Base-by-base conservation (phyloP, 2,329 filamentous ascomycete genomes). In the Thelonectria discophora region DNA sequence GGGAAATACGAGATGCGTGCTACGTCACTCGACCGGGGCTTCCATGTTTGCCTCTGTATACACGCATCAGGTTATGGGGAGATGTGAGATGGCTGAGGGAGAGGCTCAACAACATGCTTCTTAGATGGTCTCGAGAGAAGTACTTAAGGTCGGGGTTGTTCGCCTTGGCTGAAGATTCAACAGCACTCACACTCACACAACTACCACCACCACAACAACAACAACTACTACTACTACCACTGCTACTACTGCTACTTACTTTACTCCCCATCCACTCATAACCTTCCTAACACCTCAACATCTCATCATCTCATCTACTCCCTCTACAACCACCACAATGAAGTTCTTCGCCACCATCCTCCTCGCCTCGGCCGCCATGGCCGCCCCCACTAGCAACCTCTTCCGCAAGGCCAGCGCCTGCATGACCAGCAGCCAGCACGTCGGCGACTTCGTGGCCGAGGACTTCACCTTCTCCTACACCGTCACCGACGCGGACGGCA, bases 381-480 rank as follows among this genome's bases (percentile, higher is more conserved):
- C 73, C 46, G 65, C 67, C 18, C 73, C 73, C 27, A 60, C 63
- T 50, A 9, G 39, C 48, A 59, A 63, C 34, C 60, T 56, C 49
- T 20, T 57, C 58, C 63, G 55, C 39, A 54, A 65, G 45, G 49
- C 47, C 34, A 51, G 62, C 40, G 62, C 63, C 21, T 76, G 73
- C 58, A 71, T 73, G 55, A 32, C 58, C 17, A 66, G 66, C 61
- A 59, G 64, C 55, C 46, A 57, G 24, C 64, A 69, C 62, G 61
- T 74, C 57, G 60, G 49, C 6, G 47, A 61, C 32, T 85, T 82
- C 81, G 73, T 70, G 1, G 65, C 84, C 49, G 66, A 76, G 52
- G 71, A 75, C 71, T 83, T 86, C 59, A 76, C 78, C 69, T 85
- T 77, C 74, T 77, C 81, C 64, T 83, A 82, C 74, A 77, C 74